Percentiles rank a stretch among this genome's conserved stretches.
These are phyloP conservation scores for Calonectria honghensis DNA, from an alignment of 2,329 filamentous ascomycete genomes.

Conservation along the genomic window DNA sequence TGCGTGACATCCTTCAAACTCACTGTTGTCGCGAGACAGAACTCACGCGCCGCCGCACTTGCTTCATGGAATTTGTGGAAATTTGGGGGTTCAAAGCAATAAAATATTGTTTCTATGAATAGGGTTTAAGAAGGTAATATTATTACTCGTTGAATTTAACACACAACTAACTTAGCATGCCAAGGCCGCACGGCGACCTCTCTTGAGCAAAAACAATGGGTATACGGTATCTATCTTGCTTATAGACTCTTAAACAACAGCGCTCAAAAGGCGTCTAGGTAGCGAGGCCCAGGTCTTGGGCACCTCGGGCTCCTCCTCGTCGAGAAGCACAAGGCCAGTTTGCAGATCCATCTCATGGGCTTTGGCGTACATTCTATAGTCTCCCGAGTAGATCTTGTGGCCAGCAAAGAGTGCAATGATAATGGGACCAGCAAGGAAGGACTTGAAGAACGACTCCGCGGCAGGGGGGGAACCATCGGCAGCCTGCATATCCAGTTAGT, in stretches of 20 bases:
- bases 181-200: constrained; percentile 31
- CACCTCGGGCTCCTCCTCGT: constrained; percentile 88
- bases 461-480: constrained; percentile 79
- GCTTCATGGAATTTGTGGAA: too few relatives aligned
- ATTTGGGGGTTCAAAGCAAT: neutral
- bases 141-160: constrained; percentile 43
- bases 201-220: constrained; percentile 44
- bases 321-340: constrained; percentile 85
- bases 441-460: constrained; percentile 82
- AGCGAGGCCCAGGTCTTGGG: constrained; percentile 76
- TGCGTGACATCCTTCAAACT: neutral
- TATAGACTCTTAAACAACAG: constrained; percentile 47
- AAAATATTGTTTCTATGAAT: constrained; percentile 26
- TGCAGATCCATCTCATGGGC: constrained; percentile 88
- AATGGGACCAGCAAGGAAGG: constrained; percentile 82
- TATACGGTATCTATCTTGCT: constrained; percentile 48
- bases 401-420: constrained; percentile 79
- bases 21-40: neutral
- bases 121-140: constrained; percentile 34
- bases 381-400: constrained; percentile 85
- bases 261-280: constrained; percentile 49
- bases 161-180: constrained; percentile 35
- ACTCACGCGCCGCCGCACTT: too few relatives aligned
- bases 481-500: constrained; percentile 30
- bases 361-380: constrained; percentile 74